Conservation (phyloP, 2,329 filamentous ascomycete species). For the Beauveria pseudobassiana region DNA sequence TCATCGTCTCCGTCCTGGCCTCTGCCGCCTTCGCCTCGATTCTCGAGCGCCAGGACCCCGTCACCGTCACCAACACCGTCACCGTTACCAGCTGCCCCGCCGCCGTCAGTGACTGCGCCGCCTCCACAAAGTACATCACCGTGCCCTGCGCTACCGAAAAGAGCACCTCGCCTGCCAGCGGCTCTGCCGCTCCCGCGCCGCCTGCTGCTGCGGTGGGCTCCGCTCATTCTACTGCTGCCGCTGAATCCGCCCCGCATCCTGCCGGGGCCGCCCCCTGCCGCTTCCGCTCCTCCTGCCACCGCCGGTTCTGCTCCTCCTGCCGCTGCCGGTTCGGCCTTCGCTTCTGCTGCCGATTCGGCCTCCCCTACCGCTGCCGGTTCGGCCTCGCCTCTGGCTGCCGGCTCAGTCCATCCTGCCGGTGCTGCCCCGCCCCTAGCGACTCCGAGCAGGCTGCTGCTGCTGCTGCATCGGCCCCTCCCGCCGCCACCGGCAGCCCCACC, state of each 20-base stretch:
- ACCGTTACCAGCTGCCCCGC: constrained; percentile 10
- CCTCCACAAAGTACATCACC: constrained; percentile 5
- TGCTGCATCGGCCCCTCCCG: background rate
- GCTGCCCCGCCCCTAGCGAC: background rate
- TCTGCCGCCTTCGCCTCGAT: constrained; percentile 2
- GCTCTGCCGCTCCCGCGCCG: background rate
- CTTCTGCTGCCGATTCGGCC: no score
- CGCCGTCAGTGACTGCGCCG: background rate
- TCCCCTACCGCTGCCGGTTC: no score
- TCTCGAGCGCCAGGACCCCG: background rate
- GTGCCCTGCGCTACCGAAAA: constrained; percentile 1
- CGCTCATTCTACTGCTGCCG: background rate
- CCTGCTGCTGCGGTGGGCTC: background rate
- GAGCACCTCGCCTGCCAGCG: background rate
- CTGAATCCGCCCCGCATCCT: no score
- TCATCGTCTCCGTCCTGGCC: constrained; percentile 2
- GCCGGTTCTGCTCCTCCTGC: background rate
- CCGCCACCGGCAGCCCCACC: background rate
- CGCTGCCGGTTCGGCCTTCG: background rate
- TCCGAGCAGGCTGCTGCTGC: background rate
- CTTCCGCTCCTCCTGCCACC: no score
- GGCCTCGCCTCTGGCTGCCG: no score
- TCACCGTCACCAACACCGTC: constrained; percentile 1
- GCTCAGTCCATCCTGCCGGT: background rate
- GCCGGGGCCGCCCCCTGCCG: background rate